Evolutionary conservation across 2,329 filamentous ascomycete genomes (phyloP), one percentile per base, ranked within the genome.

Genomic region (Fusarium sp.): DNA sequence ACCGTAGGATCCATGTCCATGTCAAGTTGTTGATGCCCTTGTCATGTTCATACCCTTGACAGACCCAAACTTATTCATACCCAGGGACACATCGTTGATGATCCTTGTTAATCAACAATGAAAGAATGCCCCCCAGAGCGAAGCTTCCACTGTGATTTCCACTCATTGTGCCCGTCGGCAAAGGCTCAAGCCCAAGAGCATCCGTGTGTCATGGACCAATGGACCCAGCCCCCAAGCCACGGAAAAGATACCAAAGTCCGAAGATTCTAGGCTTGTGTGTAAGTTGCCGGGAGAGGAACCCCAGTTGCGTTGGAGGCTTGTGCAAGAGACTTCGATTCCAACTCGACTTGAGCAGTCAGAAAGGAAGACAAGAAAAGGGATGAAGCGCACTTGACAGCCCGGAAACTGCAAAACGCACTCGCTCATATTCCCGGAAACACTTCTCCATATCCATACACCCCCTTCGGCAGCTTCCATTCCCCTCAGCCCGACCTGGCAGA

Each of bases 201-300:
- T 44, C 52, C 32, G 54, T 60, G 42, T 40, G 54, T 60, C 49
- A 21, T 62, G 37, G 59, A 28, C 50, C 46, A 69, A 57, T 53
- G 23, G 49, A 42, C 52, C 65, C 66, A 65, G 28, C 67, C 46
- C 63, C 43, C 53, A 50, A 63, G 62, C 57, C 61, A 66, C 67
- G 52, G 52, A 69, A 53, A 59, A 38, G 47, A 59, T 57, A 23
- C 33, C 52, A 64, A 32, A 56, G 56, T 40, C 65, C 62, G 53
- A 66, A 21, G 35, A 52, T 23, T 42, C 35, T 62, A 70, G 64
- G 74, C 57, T 38, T 66, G 23, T 58, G 54, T 75, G 65, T 73
- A 75, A 73, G 69, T 76, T 75, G 53, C 61, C 57, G 67, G 60
- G 58, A 71, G 58, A 58, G 28, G 60, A 61, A 60, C 58, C 58